These are phyloP conservation scores for Sugiyamaella smithiae DNA, from an alignment of 805 yeast genomes.

Conservation along the genomic window DNA sequence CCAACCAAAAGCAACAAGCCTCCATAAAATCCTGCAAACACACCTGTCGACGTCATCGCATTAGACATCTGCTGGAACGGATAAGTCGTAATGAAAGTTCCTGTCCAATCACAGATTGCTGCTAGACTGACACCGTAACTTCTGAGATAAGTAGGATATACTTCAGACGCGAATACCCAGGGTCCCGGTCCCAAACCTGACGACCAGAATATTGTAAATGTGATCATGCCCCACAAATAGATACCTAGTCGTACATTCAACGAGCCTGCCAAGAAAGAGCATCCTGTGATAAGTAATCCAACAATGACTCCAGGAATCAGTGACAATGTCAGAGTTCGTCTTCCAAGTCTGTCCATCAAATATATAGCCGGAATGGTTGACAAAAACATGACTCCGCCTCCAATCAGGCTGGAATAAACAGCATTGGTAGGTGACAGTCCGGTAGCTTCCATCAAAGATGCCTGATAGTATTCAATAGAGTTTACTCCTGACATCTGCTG, in stretches of 20 bases:
- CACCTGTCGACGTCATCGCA: constrained; percentile 16
- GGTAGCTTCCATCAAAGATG: constrained; percentile 8
- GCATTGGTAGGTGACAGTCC: constrained; percentile 10
- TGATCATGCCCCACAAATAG: constrained; percentile 13
- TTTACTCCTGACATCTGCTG: constrained; percentile 18
- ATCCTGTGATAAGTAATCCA: constrained; percentile 13
- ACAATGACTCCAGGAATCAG: constrained; percentile 11
- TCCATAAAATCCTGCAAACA: constrained; percentile 14
- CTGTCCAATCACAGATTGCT: constrained; percentile 14
- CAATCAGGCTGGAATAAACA: constrained; percentile 13
- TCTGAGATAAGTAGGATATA: constrained; percentile 12
- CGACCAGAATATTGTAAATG: constrained; percentile 13
- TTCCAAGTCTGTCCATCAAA: constrained; percentile 12
- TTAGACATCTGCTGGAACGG: constrained; percentile 15
- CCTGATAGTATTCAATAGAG: constrained; percentile 14
- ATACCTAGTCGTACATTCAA: constrained; percentile 9
- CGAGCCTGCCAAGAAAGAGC: constrained; percentile 6
- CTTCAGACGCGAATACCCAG: constrained; percentile 15
- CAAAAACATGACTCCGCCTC: constrained; percentile 15
- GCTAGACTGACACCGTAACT: constrained; percentile 14
- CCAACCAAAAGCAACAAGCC: constrained; percentile 9
- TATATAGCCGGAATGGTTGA: constrained; percentile 12
- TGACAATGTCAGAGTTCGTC: constrained; percentile 11
- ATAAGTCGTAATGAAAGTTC: constrained; percentile 14
- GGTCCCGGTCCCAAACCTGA: constrained; percentile 16